A percentile compares a stretch with the other conserved stretches of the same genome.
phyloP scores from a whole-genome alignment of 2,329 filamentous ascomycete species.

The Phyllosticta capitalensis region DNA sequence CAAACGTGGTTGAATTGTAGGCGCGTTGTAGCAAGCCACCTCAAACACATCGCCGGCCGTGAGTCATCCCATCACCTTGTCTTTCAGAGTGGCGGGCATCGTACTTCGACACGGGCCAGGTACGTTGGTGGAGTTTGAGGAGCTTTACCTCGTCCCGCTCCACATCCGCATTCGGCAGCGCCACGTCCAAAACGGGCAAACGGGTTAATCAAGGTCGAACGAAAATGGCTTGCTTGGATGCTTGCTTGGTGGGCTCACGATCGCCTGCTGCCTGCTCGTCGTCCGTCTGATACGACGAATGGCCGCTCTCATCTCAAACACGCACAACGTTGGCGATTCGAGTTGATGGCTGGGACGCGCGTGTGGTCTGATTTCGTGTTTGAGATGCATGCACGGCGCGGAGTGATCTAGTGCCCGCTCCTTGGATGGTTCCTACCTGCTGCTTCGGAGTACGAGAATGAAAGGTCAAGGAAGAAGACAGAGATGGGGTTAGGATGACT shows the following conservation, averaged over 20 bases:
- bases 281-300: not conserved
- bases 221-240: not conserved
- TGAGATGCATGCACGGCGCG: too few species aligned
- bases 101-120: not conserved
- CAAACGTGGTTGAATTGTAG: too few species aligned
- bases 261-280: not conserved
- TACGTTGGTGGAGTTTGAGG: not conserved
- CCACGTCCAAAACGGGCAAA: not conserved
- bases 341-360: not conserved
- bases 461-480: too few species aligned
- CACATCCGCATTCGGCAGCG: not conserved
- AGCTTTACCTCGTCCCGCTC: not conserved
- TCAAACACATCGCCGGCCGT: too few species aligned
- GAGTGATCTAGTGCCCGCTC: too few species aligned
- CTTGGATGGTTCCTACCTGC: too few species aligned
- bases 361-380: too few species aligned
- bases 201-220: not conserved
- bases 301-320: not conserved
- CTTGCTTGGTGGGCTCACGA: not conserved
- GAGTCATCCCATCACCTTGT: too few species aligned
- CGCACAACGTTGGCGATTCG: not conserved
- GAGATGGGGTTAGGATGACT: too few species aligned
- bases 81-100: not conserved
- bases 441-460: too few species aligned
- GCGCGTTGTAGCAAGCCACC: too few species aligned